Percentiles rank a stretch among this genome's conserved stretches.
Conservation (phyloP, 495 filamentous ascomycete species). For the Polyplosphaeria fusca region DNA sequence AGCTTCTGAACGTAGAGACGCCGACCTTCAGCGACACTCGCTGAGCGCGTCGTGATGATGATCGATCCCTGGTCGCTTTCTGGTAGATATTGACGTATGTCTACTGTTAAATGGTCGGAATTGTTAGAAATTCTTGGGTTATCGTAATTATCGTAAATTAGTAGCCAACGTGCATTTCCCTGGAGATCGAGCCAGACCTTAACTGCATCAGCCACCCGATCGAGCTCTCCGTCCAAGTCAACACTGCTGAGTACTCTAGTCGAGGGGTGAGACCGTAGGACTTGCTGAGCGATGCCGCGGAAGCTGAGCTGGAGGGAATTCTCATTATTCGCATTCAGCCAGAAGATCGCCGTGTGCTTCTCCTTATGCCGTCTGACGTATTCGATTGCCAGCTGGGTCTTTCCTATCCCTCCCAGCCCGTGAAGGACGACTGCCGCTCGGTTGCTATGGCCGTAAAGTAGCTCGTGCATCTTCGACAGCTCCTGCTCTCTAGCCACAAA, state of each 20-base stretch:
- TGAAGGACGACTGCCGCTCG: no score
- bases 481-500: slow-evolving; percentile 25
- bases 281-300: slow-evolving; percentile 30
- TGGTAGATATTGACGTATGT: background rate
- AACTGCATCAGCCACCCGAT: no score
- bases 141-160: slow-evolving; percentile 30
- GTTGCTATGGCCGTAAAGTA: no score
- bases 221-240: background rate
- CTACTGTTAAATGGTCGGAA: background rate
- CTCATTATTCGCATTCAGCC: no score
- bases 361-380: no score
- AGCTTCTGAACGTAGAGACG: background rate
- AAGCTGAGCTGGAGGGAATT: slow-evolving; percentile 36
- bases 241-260: background rate
- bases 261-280: slow-evolving; percentile 24
- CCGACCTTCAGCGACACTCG: background rate
- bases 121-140: background rate
- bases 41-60: no score
- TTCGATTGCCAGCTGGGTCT: no score
- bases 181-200: no score
- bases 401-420: no score
- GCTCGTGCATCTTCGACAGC: no score
- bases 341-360: no score
- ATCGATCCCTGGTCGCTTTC: no score
- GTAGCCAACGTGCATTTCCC: slow-evolving; percentile 38